These are phyloP conservation scores for Plasmodium vivax DNA, from an alignment of 169 alveolate genomes.

Conservation along the genomic window DNA sequence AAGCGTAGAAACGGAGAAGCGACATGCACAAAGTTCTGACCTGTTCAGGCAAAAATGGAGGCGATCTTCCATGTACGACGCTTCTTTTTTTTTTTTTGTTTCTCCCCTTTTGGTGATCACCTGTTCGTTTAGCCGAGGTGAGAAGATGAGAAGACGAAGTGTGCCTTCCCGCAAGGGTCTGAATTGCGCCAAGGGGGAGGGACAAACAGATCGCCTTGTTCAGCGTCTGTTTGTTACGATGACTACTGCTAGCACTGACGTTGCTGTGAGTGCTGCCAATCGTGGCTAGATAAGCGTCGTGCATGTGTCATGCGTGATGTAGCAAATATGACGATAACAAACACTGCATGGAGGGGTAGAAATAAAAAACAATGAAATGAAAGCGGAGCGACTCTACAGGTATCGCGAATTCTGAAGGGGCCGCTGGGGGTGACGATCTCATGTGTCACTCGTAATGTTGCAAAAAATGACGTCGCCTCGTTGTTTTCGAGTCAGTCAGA, in stretches of 20 bases:
- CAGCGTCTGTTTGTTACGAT: background rate
- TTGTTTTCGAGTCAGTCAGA: background rate
- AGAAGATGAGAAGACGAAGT: background rate
- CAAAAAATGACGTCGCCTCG: background rate
- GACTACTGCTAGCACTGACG: background rate
- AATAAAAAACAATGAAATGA: background rate
- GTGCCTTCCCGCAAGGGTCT: background rate
- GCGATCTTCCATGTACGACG: slow-evolving; percentile 6
- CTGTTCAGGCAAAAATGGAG: background rate
- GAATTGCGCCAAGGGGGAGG: background rate
- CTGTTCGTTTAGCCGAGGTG: background rate
- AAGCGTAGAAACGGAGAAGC: background rate
- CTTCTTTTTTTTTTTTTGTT: background rate
- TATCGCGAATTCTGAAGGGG: background rate
- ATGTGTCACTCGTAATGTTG: background rate
- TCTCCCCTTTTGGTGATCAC: background rate
- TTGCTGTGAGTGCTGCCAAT: background rate
- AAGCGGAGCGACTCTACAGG: background rate
- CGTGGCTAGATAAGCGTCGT: background rate
- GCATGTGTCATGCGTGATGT: background rate
- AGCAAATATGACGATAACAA: background rate
- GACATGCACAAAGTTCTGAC: background rate
- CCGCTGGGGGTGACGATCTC: background rate
- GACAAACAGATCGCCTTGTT: background rate
- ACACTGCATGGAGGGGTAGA: background rate